Base-by-base conservation (phyloP, 805 yeast species). In the Yamadazyma endophytica region DNA sequence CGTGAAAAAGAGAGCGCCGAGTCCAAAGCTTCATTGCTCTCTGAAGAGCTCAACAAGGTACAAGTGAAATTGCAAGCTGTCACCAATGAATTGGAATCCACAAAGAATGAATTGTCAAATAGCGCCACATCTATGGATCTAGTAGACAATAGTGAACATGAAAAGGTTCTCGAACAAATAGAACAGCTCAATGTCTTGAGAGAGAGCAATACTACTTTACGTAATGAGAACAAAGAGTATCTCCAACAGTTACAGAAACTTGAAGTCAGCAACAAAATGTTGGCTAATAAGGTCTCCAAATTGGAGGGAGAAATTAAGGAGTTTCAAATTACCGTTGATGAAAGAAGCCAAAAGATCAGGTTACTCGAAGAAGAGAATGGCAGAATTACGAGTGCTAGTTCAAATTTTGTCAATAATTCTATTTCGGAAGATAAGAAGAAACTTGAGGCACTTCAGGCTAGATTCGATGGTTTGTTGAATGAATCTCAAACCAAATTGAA, bases 1-100 rank as follows among this genome's bases (percentile, higher is more conserved):
- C 76, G 81, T 39, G 94, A 85, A 43, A 82, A 80, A 46, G 95
- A 87, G 40, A 64, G 79, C 4, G 66, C 79, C 1, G 80, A 77
- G 28, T 70, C 77, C 6, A 82, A 79, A 44, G 59, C 47, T 3
- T 13, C 39, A 1, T 37, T 43, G 7, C 40, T 53, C 14, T 50
- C 57, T 8, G 74, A 77, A 36, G 92, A 83, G 43, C 68, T 70
- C 34, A 64, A 61, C 21, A 61, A 73, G 22, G 55, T 78, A 17
- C 69, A 74, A 39, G 75, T 73, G 36, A 68, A 69, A 22, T 58
- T 82, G 24, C 64, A 64, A 4, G 13, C 41, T 1, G 35, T 42
- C 3, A n/a, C 29, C 8, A 47, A 68, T 26, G 82, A 82, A 39
- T 54, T 84, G 25, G 71, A 64, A 26, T 70, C 64, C n/a, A 54